phyloP scores from a whole-genome alignment of 2,329 filamentous ascomycete species.

The Stemphylium lycopersici region DNA sequence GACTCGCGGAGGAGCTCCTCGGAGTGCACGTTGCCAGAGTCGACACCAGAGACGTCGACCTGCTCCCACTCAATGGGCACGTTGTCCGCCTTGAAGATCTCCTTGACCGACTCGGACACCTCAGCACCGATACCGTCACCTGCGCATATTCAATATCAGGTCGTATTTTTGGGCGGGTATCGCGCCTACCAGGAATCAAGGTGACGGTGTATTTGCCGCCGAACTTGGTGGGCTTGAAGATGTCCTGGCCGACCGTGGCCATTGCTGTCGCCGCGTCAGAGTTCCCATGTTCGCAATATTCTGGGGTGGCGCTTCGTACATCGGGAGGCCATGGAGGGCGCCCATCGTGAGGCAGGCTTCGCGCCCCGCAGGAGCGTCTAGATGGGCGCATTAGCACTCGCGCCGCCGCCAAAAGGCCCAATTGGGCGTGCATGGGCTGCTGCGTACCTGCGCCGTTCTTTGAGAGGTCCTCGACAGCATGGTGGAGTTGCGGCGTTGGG shows the following conservation, averaged over 20 bases:
- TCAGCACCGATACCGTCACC: slow-evolving; percentile 97
- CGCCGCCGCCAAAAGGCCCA: slow-evolving; percentile 18
- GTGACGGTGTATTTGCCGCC: slow-evolving; percentile 99
- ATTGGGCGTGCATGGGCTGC: slow-evolving; percentile 27
- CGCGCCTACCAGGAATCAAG: slow-evolving; percentile 80
- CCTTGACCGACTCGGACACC: slow-evolving; percentile 97
- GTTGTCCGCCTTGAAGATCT: slow-evolving; percentile 99
- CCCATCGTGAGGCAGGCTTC: slow-evolving; percentile 55
- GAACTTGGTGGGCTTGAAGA: slow-evolving; percentile 99
- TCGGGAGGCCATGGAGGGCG: slow-evolving; percentile 60
- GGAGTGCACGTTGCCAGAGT: slow-evolving; percentile 82
- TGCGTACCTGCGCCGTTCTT: slow-evolving; percentile 57
- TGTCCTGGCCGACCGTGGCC: slow-evolving; percentile 83
- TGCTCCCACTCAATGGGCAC: slow-evolving; percentile 99
- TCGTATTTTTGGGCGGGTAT: slow-evolving; percentile 21
- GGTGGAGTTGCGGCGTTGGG: slow-evolving; percentile 36
- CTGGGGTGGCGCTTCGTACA: slow-evolving; percentile 52
- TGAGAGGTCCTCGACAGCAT: slow-evolving; percentile 55
- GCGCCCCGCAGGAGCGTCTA: slow-evolving; percentile 64
- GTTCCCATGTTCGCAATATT: background rate
- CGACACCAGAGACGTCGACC: slow-evolving; percentile 91
- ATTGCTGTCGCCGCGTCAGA: slow-evolving; percentile 37
- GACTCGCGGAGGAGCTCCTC: slow-evolving; percentile 96
- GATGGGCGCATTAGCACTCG: slow-evolving; percentile 32
- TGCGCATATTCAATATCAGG: slow-evolving; percentile 44